Conservation (phyloP, 2,329 filamentous ascomycete genomes). For the Penicillium sp. region DNA sequence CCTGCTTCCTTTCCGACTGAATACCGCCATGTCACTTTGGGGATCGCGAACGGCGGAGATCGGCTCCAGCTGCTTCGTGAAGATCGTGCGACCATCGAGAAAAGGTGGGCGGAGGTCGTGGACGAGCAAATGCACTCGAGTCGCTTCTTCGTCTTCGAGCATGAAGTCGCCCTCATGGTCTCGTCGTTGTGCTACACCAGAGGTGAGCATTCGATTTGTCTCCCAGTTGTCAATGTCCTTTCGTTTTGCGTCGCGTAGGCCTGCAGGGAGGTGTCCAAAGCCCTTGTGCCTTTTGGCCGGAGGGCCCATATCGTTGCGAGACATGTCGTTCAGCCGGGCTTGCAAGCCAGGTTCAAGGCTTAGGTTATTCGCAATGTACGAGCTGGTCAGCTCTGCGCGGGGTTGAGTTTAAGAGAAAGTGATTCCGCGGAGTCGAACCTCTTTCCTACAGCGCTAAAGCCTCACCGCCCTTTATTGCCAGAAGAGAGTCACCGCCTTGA, state of each 20-base stretch:
- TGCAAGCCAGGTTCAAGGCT: not conserved
- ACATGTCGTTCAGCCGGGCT: constrained; percentile 26
- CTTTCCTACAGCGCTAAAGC: not conserved
- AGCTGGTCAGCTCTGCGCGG: not conserved
- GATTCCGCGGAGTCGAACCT: constrained; percentile 2
- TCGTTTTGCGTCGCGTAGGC: constrained; percentile 60
- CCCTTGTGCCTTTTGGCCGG: constrained; percentile 43
- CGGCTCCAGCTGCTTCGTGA: constrained; percentile 95
- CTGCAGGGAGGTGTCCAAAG: constrained; percentile 34
- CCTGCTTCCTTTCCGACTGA: constrained; percentile 89
- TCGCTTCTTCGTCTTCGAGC: constrained; percentile 81
- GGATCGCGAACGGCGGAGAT: constrained; percentile 89
- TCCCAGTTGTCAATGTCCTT: constrained; percentile 98
- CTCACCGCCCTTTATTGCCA: not conserved
- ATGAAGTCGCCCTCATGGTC: constrained; percentile 80
- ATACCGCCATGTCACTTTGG: constrained; percentile 98
- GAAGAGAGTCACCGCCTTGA: not conserved
- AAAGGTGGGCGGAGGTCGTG: constrained; percentile 95
- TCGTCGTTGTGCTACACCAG: constrained; percentile 86
- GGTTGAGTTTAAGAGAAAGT: not conserved
- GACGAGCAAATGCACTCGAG: constrained; percentile 83
- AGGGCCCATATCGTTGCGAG: constrained; percentile 36
- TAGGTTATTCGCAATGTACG: not conserved
- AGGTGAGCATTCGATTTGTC: constrained; percentile 96
- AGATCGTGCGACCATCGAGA: constrained; percentile 88